A percentile compares a stretch with the other conserved stretches of the same genome.
Conservation (phyloP, 768 basidiomycete genomes). For the Lentinus tigrinus region DNA sequence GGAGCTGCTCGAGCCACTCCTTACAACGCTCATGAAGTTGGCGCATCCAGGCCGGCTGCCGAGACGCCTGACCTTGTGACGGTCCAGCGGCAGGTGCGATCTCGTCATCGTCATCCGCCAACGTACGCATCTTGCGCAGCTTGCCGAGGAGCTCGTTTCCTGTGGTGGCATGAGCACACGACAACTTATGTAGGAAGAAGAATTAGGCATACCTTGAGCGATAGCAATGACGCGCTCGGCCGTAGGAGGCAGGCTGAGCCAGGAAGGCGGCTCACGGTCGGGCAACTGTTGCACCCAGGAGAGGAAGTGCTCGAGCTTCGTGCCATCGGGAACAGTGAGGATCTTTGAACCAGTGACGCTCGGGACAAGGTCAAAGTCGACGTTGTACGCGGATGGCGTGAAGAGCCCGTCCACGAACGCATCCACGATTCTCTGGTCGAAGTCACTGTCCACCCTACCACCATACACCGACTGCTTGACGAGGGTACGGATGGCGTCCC, state of each 20-base stretch:
- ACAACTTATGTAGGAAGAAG: background rate
- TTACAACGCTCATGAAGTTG: conserved; percentile 75
- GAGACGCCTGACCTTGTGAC: conserved; percentile 61
- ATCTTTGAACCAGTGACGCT: conserved; percentile 53
- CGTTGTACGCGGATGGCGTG: conserved; percentile 85
- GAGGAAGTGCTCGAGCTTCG: conserved; percentile 87
- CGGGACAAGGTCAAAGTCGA: conserved; percentile 87
- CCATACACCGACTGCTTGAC: conserved; percentile 97
- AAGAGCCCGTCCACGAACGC: conserved; percentile 92
- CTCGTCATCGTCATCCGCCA: conserved; percentile 77
- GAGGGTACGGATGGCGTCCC: conserved; percentile 90
- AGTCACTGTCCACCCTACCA: conserved; percentile 91
- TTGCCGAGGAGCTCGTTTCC: conserved; percentile 83
- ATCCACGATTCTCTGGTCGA: conserved; percentile 90
- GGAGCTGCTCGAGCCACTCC: conserved; percentile 80
- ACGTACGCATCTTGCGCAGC: conserved; percentile 88
- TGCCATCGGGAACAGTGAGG: conserved; percentile 84
- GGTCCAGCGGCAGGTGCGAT: conserved; percentile 49
- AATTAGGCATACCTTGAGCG: conserved; percentile 67
- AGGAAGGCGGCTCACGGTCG: conserved; percentile 90
- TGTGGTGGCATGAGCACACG: conserved; percentile 30
- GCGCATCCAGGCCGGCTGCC: conserved; percentile 96
- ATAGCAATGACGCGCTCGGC: conserved; percentile 91
- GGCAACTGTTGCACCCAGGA: conserved; percentile 88
- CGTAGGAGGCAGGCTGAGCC: conserved; percentile 90